A percentile compares a stretch with the other conserved stretches of the same genome.
Conservation (phyloP, 2,329 filamentous ascomycete species). For the Daldinia eschscholtzii region DNA sequence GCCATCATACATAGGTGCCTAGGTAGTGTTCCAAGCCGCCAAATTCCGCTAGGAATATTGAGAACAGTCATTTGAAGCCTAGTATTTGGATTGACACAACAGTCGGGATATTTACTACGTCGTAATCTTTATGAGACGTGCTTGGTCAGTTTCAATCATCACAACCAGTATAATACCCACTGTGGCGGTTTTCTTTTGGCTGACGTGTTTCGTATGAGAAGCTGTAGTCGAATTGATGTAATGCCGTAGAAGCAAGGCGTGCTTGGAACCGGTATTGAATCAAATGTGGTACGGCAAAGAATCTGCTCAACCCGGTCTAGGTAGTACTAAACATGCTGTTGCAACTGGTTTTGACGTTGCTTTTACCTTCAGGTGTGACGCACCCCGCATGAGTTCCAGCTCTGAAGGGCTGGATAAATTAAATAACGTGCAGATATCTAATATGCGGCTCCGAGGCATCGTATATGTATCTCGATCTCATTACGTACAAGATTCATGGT, state of each 20-base stretch:
- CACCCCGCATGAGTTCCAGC: constrained; percentile 35
- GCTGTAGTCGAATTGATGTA: constrained; percentile 25
- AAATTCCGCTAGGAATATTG: not conserved
- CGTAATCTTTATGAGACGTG: not conserved
- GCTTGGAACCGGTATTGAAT: constrained; percentile 22
- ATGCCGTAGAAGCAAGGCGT: constrained; percentile 36
- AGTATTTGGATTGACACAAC: not conserved
- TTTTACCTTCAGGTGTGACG: constrained; percentile 36
- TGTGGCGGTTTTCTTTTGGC: constrained; percentile 1
- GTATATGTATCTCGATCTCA: constrained; percentile 15
- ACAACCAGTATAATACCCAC: not conserved
- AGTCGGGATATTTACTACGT: not conserved
- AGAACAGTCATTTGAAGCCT: not conserved
- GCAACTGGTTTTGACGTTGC: constrained; percentile 39
- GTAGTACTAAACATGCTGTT: not conserved
- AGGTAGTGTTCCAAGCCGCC: not conserved
- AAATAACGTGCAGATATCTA: constrained; percentile 25
- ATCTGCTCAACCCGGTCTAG: constrained; percentile 10
- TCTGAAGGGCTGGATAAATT: constrained; percentile 42
- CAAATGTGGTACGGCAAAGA: constrained; percentile 29
- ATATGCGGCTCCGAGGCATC: constrained; percentile 38
- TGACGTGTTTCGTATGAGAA: constrained; percentile 15
- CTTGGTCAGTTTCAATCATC: not conserved
- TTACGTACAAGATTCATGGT: constrained; percentile 31
- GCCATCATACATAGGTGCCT: not conserved